phyloP scores from a whole-genome alignment of 2,329 filamentous ascomycete genomes.

The Botryotinia calthae region DNA sequence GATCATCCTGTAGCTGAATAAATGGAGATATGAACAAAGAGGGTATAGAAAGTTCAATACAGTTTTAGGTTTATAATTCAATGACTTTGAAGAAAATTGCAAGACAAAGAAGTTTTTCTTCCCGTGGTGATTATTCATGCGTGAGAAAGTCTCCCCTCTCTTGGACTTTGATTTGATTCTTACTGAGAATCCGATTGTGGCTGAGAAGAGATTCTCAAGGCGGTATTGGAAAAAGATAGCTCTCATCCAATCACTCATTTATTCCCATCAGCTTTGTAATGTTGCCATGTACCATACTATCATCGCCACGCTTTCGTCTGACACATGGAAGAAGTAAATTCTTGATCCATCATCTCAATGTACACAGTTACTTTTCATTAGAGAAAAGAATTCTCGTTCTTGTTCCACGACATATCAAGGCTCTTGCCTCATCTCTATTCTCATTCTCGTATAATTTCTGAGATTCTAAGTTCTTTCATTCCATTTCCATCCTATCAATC shows the following conservation, averaged over 20 bases:
- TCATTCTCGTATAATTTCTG: neutral
- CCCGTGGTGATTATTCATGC: neutral
- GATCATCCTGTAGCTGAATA: too few species aligned
- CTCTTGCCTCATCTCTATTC: neutral
- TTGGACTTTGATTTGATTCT: neutral
- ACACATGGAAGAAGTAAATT: neutral
- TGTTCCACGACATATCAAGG: too few species aligned
- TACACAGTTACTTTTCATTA: neutral
- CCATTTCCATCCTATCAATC: neutral
- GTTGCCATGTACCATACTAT: neutral
- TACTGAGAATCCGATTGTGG: neutral
- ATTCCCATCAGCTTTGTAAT: neutral
- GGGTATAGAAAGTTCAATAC: neutral
- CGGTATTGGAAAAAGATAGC: neutral
- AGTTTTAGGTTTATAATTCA: neutral
- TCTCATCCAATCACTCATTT: neutral
- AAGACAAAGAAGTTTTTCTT: neutral
- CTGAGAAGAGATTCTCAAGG: neutral
- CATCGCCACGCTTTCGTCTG: neutral
- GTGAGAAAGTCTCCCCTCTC: neutral
- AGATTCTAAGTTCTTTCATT: neutral
- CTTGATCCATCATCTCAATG: neutral
- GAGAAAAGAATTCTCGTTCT: neutral
- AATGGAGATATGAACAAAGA: neutral
- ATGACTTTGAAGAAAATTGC: too few species aligned